Evolutionary conservation across 306 rosid genomes (phyloP), one percentile per base, ranked within the genome.

Genomic region (Quercus robur): DNA sequence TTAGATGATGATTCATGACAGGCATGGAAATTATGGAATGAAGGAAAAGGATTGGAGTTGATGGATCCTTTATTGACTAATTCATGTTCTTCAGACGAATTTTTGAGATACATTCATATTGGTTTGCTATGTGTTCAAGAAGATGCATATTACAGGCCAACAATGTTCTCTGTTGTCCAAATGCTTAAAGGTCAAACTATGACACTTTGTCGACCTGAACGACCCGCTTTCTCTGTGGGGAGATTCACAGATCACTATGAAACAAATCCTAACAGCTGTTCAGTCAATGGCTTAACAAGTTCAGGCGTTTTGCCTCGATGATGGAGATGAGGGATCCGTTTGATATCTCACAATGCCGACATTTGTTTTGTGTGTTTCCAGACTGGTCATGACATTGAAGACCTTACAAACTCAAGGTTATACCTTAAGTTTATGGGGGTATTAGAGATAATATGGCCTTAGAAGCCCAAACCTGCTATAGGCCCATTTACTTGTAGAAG

Each of bases 111-210:
- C 80, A 54, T 85, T 86, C 68, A 84, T 61, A 83, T 87, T 71
- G 88, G 88, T n/a, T 41, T 87, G 13, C 64, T 86, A 0, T 89
- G 92, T 73, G 90, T 81, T 55, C 93, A 89, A 82, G 89, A 75
- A 79, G 86, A 85, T 75, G 82, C 93, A 61, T 74, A 74, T 57
- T 81, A 79, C 14, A 85, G 87, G 72, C 93, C 91, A 68, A 85
- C 79, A 69, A 87, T 89, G 86, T 83, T 89, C 28, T 81, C 78
- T 2, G 78, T 87, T 49, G 88, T 85, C 62, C 38, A 58, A 54
- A 85, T 83, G 87, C 69, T 89, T 73, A 85, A 76, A 69, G 75
- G 52, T 74, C 75, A 85, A 78, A 28, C 85, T 8, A 41, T 61
- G 23, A 44, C 35, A 8, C 83, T 78, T 21, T 61, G 38, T 17